Percentiles rank a stretch among this genome's conserved stretches.
Conservation (phyloP, 2,329 filamentous ascomycete genomes). For the Trichophyton rubrum region DNA sequence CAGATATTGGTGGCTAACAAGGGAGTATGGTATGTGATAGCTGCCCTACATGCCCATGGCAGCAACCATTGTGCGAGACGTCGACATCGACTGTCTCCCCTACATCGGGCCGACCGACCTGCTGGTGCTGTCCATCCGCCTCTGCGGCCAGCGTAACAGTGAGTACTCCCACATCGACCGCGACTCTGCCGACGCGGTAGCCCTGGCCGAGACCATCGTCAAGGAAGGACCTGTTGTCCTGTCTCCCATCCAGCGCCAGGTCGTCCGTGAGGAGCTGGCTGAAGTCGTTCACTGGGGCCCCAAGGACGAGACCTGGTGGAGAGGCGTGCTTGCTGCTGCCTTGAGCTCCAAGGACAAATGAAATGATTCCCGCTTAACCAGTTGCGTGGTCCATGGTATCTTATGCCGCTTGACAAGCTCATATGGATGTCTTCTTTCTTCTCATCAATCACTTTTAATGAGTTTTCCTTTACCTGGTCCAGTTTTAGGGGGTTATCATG, state of each 20-base stretch:
- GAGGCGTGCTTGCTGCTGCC: not conserved
- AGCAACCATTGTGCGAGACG: not conserved
- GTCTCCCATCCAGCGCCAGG: not conserved
- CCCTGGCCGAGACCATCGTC: not conserved
- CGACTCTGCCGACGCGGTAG: not conserved
- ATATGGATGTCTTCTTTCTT: too few relatives aligned
- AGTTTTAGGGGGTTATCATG: too few relatives aligned
- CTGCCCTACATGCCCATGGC: slow-evolving; percentile 6
- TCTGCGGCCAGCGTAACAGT: slow-evolving; percentile 5
- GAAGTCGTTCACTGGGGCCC: slow-evolving; percentile 1
- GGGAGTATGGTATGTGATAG: not conserved
- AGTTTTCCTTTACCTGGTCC: too few relatives aligned
- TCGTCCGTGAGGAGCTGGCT: not conserved
- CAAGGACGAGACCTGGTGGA: slow-evolving; percentile 1
- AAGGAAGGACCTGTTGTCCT: not conserved
- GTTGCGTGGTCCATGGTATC: too few relatives aligned
- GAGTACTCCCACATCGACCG: not conserved
- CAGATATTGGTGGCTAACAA: not conserved
- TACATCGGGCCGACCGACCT: slow-evolving; percentile 8
- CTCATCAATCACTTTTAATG: too few relatives aligned
- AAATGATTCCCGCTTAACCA: too few relatives aligned
- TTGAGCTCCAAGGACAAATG: not conserved
- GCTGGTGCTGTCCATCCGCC: slow-evolving; percentile 8
- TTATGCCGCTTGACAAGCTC: too few relatives aligned
- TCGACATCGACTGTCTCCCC: slow-evolving; percentile 4